Conservation (phyloP, 257 asterid genomes). For the Jacaranda mimosifolia region DNA sequence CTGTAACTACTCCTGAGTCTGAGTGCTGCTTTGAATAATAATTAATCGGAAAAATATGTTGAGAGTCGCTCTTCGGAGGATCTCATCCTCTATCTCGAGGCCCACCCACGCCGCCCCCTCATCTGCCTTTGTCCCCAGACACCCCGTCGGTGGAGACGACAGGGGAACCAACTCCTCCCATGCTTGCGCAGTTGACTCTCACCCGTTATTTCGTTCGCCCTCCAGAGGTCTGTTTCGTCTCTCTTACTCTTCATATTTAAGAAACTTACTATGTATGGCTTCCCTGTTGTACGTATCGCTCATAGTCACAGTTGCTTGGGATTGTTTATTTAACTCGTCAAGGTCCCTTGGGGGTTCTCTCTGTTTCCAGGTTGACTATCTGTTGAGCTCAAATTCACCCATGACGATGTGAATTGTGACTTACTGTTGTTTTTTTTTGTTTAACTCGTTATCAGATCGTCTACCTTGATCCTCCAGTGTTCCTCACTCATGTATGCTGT, state of each 20-base stretch:
- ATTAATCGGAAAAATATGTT: constrained; percentile 43
- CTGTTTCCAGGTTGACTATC: not conserved
- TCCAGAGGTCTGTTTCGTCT: constrained; percentile 34
- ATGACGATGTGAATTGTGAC: not conserved
- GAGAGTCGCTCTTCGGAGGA: constrained; percentile 60
- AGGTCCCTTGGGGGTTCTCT: not conserved
- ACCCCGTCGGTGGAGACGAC: constrained; percentile 32
- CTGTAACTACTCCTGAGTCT: no score
- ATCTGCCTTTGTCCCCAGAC: constrained; percentile 28
- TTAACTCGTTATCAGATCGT: not conserved
- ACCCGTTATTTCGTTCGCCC: constrained; percentile 24
- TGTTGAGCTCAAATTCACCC: not conserved
- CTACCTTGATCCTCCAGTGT: constrained; percentile 16
- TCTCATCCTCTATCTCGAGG: constrained; percentile 47
- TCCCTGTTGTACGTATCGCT: not conserved
- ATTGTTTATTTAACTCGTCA: not conserved
- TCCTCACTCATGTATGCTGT: not conserved
- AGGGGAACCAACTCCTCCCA: constrained; percentile 32
- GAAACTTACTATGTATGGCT: not conserved
- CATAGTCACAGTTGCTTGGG: not conserved
- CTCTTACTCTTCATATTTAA: not conserved
- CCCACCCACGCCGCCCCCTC: constrained; percentile 41
- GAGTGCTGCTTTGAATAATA: constrained; percentile 3
- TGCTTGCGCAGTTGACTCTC: constrained; percentile 1
- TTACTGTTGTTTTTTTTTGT: no score